phyloP scores from a whole-genome alignment of 148 eudicot genomes.

The Rhododendron henanense region DNA sequence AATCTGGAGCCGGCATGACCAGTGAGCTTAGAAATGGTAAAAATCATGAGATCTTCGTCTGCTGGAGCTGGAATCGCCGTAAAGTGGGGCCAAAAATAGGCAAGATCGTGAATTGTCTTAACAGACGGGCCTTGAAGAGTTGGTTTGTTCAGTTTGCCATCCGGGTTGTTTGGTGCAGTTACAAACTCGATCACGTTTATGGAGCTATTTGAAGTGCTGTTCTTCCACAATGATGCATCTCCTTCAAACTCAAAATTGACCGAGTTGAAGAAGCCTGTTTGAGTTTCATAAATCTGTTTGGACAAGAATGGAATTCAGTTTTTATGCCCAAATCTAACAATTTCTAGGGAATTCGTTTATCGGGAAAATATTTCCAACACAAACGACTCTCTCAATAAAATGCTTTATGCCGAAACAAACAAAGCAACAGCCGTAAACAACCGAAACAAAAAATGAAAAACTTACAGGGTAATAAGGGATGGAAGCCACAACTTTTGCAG shows the following conservation, averaged over 20 bases:
- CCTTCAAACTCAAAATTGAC: conserved; percentile 34
- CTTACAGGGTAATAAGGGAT: conserved; percentile 52
- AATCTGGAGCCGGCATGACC: conserved; percentile 47
- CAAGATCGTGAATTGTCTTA: conserved; percentile 36
- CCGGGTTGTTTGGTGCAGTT: conserved; percentile 62
- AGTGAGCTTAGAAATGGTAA: conserved; percentile 34
- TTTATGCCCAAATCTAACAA: background rate
- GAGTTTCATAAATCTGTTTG: background rate
- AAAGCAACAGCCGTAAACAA: background rate
- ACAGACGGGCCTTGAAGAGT: conserved; percentile 33
- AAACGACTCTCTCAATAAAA: background rate
- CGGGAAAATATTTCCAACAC: background rate
- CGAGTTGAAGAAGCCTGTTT: background rate
- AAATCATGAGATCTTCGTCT: conserved; percentile 33
- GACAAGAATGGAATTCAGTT: background rate
- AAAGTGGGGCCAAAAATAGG: conserved; percentile 41
- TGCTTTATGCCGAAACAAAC: background rate
- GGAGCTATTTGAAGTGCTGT: conserved; percentile 28
- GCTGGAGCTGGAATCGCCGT: conserved; percentile 28
- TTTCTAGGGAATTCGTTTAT: background rate
- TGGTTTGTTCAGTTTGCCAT: conserved; percentile 33
- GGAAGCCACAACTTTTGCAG: conserved; percentile 47
- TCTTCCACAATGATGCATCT: conserved; percentile 45
- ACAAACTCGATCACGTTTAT: conserved; percentile 10
- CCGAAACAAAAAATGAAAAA: background rate